Evolutionary conservation across 257 asterid species (phyloP), one percentile per base, ranked within the genome.

Genomic region (Cordia subcordata): DNA sequence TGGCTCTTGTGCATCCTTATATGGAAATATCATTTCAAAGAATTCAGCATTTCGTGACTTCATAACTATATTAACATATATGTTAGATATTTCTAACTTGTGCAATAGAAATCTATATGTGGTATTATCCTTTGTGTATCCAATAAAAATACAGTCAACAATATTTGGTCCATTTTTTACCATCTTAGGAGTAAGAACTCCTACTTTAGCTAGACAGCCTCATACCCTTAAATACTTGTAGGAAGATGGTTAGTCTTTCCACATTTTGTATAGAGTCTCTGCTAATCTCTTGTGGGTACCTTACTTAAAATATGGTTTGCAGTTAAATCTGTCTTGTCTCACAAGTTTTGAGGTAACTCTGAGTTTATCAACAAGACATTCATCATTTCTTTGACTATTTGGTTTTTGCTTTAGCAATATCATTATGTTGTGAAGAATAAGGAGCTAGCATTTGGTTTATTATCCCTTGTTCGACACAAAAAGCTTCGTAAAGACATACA

Each of bases 41-140:
- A 58, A 58, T 11, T 23, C 18, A 13, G 52, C 17, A 58, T 58
- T 58, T 11, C 51, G 38, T 42, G 52, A 58, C 39, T 58, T 51
- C 51, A 39, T 58, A n/a, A 38, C 11, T 8, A 0, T 58, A 14
- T 58, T 58, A 10, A 37, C 40, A 20, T 58, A 35, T 27, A 55
- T 55, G 14, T 55, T 20, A 9, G 11, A 11, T 22, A 27, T 32
- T 14, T 55, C 16, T 10, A 19, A 27, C 13, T 27, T 33, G 27
- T 55, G 12, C 44, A 55, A 18, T 23, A 55, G 42, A 55, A 55
- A 27, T 0, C 10, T 17, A 10, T 55, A 55, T 1, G 45, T 44
- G 27, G 11, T 27, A 55, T 45, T 55, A 13, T 33, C 32, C 1
- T 32, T 13, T 8, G 45, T 20, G 32, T 55, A 55, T 1, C 60